phyloP scores from a whole-genome alignment of 2,329 filamentous ascomycete genomes.

The Hymenoscyphus scutula region DNA sequence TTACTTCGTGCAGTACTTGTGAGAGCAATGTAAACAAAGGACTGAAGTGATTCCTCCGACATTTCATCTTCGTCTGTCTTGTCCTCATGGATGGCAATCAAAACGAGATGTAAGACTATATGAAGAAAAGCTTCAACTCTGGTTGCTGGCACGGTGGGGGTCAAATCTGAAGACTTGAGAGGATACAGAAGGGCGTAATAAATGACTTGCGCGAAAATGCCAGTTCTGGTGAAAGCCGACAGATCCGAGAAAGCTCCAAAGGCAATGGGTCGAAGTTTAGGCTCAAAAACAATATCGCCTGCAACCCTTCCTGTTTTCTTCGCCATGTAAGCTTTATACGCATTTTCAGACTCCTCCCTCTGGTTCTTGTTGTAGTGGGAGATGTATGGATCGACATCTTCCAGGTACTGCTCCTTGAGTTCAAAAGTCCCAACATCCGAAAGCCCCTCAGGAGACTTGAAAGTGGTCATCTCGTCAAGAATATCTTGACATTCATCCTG shows the following conservation, averaged over 20 bases:
- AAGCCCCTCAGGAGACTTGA: constrained; percentile 85
- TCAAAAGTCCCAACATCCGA: constrained; percentile 94
- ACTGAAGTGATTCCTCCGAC: constrained; percentile 49
- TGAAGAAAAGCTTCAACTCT: constrained; percentile 90
- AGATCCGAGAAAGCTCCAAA: constrained; percentile 76
- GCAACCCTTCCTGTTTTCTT: constrained; percentile 79
- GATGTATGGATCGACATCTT: constrained; percentile 91
- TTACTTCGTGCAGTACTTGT: constrained; percentile 61
- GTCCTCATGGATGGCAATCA: constrained; percentile 86
- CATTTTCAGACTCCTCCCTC: constrained; percentile 87
- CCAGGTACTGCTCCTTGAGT: constrained; percentile 79
- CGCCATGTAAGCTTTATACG: constrained; percentile 83
- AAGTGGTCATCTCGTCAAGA: constrained; percentile 82
- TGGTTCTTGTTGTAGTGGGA: constrained; percentile 97
- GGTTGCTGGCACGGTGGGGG: constrained; percentile 73
- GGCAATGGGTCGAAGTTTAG: constrained; percentile 72
- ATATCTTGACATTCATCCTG: constrained; percentile 84
- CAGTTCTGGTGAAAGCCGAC: constrained; percentile 75
- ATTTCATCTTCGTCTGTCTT: constrained; percentile 54
- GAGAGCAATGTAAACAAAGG: constrained; percentile 72
- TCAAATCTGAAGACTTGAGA: constrained; percentile 64
- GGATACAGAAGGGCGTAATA: constrained; percentile 86
- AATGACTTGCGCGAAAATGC: constrained; percentile 85
- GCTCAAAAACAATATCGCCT: constrained; percentile 88
- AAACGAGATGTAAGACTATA: constrained; percentile 80